phyloP scores from a whole-genome alignment of 2,329 filamentous ascomycete genomes.

The Neofusicoccum parvum region DNA sequence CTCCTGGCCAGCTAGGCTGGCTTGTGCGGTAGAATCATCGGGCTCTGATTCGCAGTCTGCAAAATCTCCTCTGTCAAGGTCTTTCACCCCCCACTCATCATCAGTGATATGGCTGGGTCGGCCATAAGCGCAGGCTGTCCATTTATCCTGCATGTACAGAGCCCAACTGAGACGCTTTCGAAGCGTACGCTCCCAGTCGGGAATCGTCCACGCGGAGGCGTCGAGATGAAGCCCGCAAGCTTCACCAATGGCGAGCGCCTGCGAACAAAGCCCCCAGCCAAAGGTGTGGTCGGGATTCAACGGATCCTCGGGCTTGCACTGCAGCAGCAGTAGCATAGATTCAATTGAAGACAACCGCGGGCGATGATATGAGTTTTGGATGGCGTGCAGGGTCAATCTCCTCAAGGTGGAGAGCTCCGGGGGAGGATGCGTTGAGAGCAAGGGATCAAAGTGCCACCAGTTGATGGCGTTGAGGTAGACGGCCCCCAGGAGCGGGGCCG shows the following conservation, averaged over 20 bases:
- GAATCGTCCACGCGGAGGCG: slow-evolving; percentile 64
- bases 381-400: slow-evolving; percentile 38
- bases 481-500: slow-evolving; percentile 60
- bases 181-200: slow-evolving; percentile 64
- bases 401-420: slow-evolving; percentile 43
- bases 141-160: slow-evolving; percentile 67
- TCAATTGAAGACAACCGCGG: slow-evolving; percentile 35
- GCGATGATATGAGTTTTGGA: slow-evolving; percentile 47
- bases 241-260: slow-evolving; percentile 42
- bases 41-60: slow-evolving; percentile 8
- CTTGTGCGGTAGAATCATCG: background rate
- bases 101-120: slow-evolving; percentile 58
- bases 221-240: slow-evolving; percentile 54
- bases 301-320: slow-evolving; percentile 28
- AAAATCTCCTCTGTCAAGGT: slow-evolving; percentile 4
- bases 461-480: slow-evolving; percentile 65
- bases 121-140: slow-evolving; percentile 60
- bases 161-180: slow-evolving; percentile 66
- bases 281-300: slow-evolving; percentile 18
- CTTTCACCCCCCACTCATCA: slow-evolving; percentile 45
- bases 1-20: background rate
- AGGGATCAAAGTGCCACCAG: slow-evolving; percentile 61
- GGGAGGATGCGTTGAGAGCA: slow-evolving; percentile 46
- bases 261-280: slow-evolving; percentile 36
- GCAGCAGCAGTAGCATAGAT: slow-evolving; percentile 36